Evolutionary conservation across 768 basidiomycete species (phyloP).

Genomic region (Phanerochaete sordida): DNA sequence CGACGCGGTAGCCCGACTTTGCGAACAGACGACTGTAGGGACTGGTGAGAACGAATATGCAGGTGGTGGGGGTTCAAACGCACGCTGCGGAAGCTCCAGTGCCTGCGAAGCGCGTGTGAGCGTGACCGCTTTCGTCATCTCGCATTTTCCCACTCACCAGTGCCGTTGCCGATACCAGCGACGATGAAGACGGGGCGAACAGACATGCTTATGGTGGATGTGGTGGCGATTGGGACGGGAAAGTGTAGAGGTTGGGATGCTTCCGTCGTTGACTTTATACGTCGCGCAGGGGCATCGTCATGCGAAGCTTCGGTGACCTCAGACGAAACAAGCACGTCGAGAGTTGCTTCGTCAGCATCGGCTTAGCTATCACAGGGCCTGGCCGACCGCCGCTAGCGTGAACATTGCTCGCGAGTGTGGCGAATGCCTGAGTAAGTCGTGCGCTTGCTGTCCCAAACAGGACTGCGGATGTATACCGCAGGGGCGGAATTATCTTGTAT

Average conservation of each 20-base stretch:
- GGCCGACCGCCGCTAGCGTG: neutral
- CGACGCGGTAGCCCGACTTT: slow-evolving; percentile 37
- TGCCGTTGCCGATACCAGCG: slow-evolving; percentile 37
- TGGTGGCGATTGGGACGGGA: neutral
- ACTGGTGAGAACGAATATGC: neutral
- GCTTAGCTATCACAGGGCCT: neutral
- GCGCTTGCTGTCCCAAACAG: no score
- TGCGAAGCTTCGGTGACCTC: slow-evolving; percentile 9
- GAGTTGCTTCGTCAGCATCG: slow-evolving; percentile 4
- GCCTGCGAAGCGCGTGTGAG: slow-evolving; percentile 20
- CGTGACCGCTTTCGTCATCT: neutral
- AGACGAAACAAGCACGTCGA: neutral
- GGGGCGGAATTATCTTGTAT: neutral
- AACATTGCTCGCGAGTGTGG: neutral
- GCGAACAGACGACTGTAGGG: slow-evolving; percentile 33
- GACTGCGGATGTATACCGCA: no score
- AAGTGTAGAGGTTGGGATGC: neutral
- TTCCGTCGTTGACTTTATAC: neutral
- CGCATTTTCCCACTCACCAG: slow-evolving; percentile 24
- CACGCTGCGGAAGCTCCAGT: slow-evolving; percentile 40
- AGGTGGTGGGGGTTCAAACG: slow-evolving; percentile 9
- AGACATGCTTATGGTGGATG: slow-evolving; percentile 20
- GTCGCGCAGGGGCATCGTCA: slow-evolving; percentile 1
- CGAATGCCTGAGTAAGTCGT: neutral
- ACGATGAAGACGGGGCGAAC: slow-evolving; percentile 35